Evolutionary conservation across 2,329 filamentous ascomycete genomes (phyloP), one percentile per base, ranked within the genome.

Genomic region (Arachnomyces sp.): DNA sequence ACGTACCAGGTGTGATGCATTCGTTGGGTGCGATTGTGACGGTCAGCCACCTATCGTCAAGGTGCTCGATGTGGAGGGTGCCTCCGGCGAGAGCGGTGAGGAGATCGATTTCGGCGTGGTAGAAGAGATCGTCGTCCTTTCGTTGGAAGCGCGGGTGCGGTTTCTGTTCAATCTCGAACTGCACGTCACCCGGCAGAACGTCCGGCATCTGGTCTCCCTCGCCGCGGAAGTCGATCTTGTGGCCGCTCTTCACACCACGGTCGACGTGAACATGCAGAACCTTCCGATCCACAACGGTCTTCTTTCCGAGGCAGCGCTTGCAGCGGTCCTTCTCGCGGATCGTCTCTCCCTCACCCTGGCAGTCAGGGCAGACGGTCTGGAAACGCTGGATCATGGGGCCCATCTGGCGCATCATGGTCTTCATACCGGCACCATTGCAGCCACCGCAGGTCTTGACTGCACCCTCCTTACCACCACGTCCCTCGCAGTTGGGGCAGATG

Each of bases 341-440:
- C 51, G 84, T 88, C 73, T 98, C 92, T 45, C 92, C 90, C 67
- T 98, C 92, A 48, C 93, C 93, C 55, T 92, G 90, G 65, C 92
- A 98, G 70, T 98, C 93, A 18, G 89, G 86, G 77, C 92, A 98
- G 55, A 95, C 89, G 21, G 90, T 96, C 75, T 98, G 92, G 80
- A 98, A 98, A 43, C 92, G 86, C 72, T 98, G 93, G 55, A 98
- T 96, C 92, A 98, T 98, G 44, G 92, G 92, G 38, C 92, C 92
- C 89, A 98, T 96, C 71, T 98, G 92, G 62, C 93, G 85, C 92
- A 98, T 95, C 90, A 98, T 96, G 31, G 86, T 95, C 84, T 96
- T 96, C 86, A 95, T 95, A 67, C 92, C 92, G 49, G 84, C 80
- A 51, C 92, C 92, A 57, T 94, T 87, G 66, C 92, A 98, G 59